These are phyloP conservation scores for Dendrobium huoshanense DNA, from an alignment of 106 monocot species.

Conservation along the genomic window DNA sequence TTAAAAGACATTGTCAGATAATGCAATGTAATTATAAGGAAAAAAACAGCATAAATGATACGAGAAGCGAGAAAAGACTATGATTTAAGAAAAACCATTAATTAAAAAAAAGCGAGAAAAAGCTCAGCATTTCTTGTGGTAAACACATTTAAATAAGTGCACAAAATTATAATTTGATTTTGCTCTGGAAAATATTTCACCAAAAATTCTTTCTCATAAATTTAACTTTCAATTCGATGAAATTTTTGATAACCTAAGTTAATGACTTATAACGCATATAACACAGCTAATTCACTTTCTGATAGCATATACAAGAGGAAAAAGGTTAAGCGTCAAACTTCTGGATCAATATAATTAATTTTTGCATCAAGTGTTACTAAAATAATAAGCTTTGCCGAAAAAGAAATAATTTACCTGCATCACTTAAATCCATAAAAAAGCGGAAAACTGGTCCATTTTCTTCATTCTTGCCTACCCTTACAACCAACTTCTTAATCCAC, in stretches of 20 bases:
- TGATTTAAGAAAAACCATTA: no score
- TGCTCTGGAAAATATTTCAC: not conserved
- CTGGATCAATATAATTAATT: not conserved
- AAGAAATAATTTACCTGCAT: constrained; percentile 52
- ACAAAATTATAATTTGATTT: not conserved
- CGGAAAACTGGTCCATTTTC: constrained; percentile 69
- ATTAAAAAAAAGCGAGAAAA: not conserved
- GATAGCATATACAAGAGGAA: not conserved
- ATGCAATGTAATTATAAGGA: not conserved
- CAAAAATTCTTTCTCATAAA: not conserved
- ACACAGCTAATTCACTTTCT: not conserved
- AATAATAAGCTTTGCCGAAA: not conserved
- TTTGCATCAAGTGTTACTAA: not conserved
- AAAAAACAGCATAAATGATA: not conserved
- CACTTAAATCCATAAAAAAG: constrained; percentile 92
- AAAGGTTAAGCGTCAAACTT: not conserved
- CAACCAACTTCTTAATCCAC: constrained; percentile 69
- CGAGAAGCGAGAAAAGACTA: not conserved
- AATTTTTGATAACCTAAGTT: not conserved
- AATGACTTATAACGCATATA: not conserved
- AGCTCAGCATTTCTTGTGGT: not conserved
- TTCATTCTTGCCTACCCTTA: constrained; percentile 41
- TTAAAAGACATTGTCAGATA: not conserved
- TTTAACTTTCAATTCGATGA: not conserved
- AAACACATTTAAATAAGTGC: not conserved